A percentile compares a stretch with the other conserved stretches of the same genome.
Conservation (phyloP, 352 stramenopile species). For the Pythium chondricola region DNA sequence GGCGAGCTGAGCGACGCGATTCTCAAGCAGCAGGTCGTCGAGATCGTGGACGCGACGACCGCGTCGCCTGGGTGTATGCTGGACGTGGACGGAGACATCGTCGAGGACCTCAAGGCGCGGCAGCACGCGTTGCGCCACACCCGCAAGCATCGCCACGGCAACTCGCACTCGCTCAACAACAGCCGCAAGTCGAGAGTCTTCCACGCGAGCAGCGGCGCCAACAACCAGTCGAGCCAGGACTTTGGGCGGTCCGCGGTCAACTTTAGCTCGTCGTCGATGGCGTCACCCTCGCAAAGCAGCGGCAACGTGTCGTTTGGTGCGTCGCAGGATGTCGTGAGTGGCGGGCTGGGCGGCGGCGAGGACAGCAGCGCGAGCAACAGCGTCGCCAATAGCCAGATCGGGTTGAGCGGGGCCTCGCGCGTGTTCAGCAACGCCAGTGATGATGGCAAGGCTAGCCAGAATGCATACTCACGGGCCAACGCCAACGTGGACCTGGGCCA, state of each 20-base stretch:
- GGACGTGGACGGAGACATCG: constrained; percentile 72
- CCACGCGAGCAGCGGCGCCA: constrained; percentile 14
- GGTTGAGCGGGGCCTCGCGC: constrained; percentile 31
- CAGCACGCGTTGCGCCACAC: constrained; percentile 31
- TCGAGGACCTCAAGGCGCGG: constrained; percentile 54
- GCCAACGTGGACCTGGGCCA: constrained; percentile 69
- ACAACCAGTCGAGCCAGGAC: constrained; percentile 26
- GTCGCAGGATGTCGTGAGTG: constrained; percentile 36
- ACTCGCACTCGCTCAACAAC: constrained; percentile 12
- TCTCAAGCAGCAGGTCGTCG: constrained; percentile 66
- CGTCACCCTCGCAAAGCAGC: constrained; percentile 32
- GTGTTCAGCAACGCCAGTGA: constrained; percentile 35
- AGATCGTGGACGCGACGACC: constrained; percentile 70
- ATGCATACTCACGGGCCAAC: constrained; percentile 59
- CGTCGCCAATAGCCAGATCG: constrained; percentile 33
- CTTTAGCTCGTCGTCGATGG: constrained; percentile 30
- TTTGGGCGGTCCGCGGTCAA: constrained; percentile 31
- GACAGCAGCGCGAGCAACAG: constrained; percentile 26
- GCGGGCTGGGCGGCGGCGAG: constrained; percentile 20
- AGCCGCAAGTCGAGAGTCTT: constrained; percentile 38
- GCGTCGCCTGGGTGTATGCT: constrained; percentile 74
- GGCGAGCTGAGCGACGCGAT: constrained; percentile 41
- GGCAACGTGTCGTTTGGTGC: constrained; percentile 42
- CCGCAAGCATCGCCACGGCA: constrained; percentile 13
- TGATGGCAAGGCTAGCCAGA: constrained; percentile 34